Evolutionary conservation across 2,329 filamentous ascomycete genomes (phyloP).

Genomic region (Hyphodiscus sp.): DNA sequence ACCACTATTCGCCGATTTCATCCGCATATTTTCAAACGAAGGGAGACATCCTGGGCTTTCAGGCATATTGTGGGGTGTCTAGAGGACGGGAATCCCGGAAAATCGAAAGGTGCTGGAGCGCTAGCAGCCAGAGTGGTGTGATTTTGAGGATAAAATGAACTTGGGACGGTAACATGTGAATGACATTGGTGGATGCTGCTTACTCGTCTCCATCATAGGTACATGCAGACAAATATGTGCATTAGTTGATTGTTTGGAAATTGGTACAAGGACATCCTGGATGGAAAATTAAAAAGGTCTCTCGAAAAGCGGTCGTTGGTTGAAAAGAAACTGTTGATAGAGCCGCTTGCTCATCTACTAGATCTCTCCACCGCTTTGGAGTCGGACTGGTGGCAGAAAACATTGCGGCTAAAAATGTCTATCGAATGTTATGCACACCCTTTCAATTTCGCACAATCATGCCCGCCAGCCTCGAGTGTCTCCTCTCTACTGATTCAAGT

Average conservation of each 20-base stretch:
- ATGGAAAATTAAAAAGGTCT: neutral
- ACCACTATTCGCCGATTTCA: neutral
- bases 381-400: neutral
- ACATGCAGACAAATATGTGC: neutral
- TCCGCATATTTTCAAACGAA: neutral
- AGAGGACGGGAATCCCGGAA: neutral
- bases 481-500: constrained; percentile 4
- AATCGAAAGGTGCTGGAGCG: constrained; percentile 1
- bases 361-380: neutral
- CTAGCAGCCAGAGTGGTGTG: constrained; percentile 16
- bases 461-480: constrained; percentile 2
- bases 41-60: constrained; percentile 2
- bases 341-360: neutral
- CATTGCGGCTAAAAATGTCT: neutral
- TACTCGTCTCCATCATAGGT: neutral
- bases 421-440: neutral
- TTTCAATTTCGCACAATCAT: neutral
- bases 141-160: constrained; percentile 9
- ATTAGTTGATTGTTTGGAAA: constrained; percentile 1
- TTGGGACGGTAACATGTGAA: neutral
- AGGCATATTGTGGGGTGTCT: neutral
- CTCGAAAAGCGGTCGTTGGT: neutral
- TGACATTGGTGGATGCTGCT: neutral
- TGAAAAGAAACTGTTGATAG: neutral
- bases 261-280: neutral